A percentile compares a stretch with the other conserved stretches of the same genome.
phyloP scores from a whole-genome alignment of 1,284 basidiomycete genomes.

The Fomitopsis palustris region DNA sequence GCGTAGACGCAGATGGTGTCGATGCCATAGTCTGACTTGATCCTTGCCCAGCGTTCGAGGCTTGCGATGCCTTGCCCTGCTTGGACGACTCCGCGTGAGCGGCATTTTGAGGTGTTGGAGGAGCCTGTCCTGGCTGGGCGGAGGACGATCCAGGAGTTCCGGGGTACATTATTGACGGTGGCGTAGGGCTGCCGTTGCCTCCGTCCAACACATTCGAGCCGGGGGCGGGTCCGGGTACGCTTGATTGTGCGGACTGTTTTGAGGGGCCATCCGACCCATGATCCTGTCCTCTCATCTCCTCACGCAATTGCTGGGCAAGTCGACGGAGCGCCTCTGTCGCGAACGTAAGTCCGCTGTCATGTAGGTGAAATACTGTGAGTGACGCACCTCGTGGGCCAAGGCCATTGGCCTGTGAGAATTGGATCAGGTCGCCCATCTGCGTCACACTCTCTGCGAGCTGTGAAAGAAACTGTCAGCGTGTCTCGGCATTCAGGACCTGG shows the following conservation, averaged over 20 bases:
- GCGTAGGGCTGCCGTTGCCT: slow-evolving; percentile 3
- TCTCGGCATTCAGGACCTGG: slow-evolving; percentile 3
- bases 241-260: not conserved
- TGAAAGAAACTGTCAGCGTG: not conserved
- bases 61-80: slow-evolving; percentile 48
- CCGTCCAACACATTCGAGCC: slow-evolving; percentile 10
- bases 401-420: slow-evolving; percentile 48
- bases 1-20: slow-evolving; percentile 33
- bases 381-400: slow-evolving; percentile 64
- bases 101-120: slow-evolving; percentile 35
- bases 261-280: not conserved
- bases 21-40: slow-evolving; percentile 33
- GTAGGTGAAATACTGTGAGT: not conserved
- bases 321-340: slow-evolving; percentile 37
- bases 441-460: slow-evolving; percentile 74
- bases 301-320: slow-evolving; percentile 44
- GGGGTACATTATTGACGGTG: slow-evolving; percentile 8
- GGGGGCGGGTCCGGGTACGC: not conserved
- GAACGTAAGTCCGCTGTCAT: not conserved
- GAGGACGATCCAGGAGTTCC: slow-evolving; percentile 4
- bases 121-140: slow-evolving; percentile 32
- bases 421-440: slow-evolving; percentile 71
- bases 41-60: slow-evolving; percentile 16
- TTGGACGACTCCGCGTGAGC: slow-evolving; percentile 47
- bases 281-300: slow-evolving; percentile 21